phyloP scores from a whole-genome alignment of 306 rosid species.

The Cyamopsis tetragonoloba region DNA sequence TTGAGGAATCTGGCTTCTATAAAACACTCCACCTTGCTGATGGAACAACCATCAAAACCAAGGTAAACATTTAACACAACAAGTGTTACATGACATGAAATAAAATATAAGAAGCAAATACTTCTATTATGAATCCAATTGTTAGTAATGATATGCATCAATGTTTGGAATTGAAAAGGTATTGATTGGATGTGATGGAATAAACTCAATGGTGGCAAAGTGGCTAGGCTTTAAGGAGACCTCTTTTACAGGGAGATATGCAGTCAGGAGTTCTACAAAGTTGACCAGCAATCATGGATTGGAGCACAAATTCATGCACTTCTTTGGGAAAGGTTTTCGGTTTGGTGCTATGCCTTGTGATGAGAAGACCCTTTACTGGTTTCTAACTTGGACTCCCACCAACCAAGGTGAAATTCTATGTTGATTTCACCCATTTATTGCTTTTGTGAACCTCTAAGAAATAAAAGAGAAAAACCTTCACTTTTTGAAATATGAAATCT shows the following conservation, averaged over 20 bases:
- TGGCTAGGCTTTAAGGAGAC: slow-evolving; percentile 60
- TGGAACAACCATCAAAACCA: slow-evolving; percentile 50
- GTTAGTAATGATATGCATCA: no score
- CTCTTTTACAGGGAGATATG: slow-evolving; percentile 39
- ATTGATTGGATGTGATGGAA: slow-evolving; percentile 72
- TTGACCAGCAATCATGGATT: slow-evolving; percentile 31
- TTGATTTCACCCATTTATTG: neutral
- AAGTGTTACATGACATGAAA: neutral
- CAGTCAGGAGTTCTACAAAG: slow-evolving; percentile 39
- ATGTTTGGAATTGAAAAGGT: slow-evolving; percentile 35
- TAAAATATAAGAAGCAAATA: neutral
- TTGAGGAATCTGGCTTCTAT: slow-evolving; percentile 49
- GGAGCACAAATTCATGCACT: slow-evolving; percentile 36
- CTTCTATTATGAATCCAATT: neutral
- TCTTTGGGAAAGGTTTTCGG: slow-evolving; percentile 53
- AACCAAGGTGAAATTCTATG: slow-evolving; percentile 39
- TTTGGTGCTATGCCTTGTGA: slow-evolving; percentile 44
- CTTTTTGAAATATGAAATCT: neutral
- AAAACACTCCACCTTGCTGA: slow-evolving; percentile 67
- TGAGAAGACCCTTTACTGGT: slow-evolving; percentile 49
- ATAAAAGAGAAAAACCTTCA: no score
- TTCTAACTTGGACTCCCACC: slow-evolving; percentile 52
- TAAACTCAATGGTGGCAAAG: slow-evolving; percentile 62
- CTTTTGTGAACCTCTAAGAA: neutral
- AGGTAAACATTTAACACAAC: slow-evolving; percentile 27